phyloP scores from a whole-genome alignment of 495 filamentous ascomycete species.

The Neurospora discreta region DNA sequence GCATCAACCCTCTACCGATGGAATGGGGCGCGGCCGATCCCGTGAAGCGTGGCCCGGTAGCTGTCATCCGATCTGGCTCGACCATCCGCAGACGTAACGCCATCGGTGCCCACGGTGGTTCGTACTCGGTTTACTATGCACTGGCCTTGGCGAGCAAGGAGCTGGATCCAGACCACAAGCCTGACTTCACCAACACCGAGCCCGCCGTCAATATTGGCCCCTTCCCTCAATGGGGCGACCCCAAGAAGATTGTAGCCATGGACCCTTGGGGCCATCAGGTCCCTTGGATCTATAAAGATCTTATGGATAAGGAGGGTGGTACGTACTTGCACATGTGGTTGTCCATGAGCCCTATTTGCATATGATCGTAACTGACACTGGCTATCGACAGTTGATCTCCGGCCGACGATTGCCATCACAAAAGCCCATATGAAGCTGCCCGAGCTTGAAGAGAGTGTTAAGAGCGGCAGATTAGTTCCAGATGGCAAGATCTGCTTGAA shows the following conservation, averaged over 20 bases:
- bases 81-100: conserved; percentile 81
- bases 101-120: conserved; percentile 79
- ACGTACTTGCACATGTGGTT: conserved; percentile 1
- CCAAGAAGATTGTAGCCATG: conserved; percentile 95
- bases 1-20: conserved; percentile 81
- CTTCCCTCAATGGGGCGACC: conserved; percentile 81
- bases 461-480: conserved; percentile 63
- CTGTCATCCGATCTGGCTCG: conserved; percentile 65
- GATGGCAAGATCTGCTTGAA: conserved; percentile 91
- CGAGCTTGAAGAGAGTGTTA: conserved; percentile 82
- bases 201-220: conserved; percentile 80
- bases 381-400: conserved; percentile 55
- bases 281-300: conserved; percentile 65
- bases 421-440: conserved; percentile 95
- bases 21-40: conserved; percentile 79
- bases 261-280: conserved; percentile 87
- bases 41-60: conserved; percentile 69
- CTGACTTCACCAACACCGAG: conserved; percentile 90
- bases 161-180: conserved; percentile 67
- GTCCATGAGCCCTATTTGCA: not conserved
- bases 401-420: conserved; percentile 89
- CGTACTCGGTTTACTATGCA: conserved; percentile 95
- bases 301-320: conserved; percentile 54
- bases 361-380: conserved; percentile 6
- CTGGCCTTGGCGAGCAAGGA: conserved; percentile 87